Percentiles rank a stretch among this genome's conserved stretches.
Evolutionary conservation across 768 basidiomycete genomes (phyloP).

Genomic region (Leucocoprinus birnbaumii): DNA sequence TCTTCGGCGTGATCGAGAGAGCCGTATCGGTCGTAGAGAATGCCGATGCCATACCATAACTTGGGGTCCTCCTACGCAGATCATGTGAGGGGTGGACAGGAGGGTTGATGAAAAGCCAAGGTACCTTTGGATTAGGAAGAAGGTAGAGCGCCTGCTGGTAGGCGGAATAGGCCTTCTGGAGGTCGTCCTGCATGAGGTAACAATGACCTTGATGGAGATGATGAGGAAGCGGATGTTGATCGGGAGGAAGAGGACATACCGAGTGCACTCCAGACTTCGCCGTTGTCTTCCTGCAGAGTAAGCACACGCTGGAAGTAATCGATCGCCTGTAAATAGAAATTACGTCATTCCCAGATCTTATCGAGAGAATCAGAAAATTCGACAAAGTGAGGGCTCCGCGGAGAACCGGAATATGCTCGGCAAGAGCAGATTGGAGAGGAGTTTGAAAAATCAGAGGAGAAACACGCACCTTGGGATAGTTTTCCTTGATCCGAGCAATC

Average conservation of each 20-base stretch:
- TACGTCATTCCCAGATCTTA: slow-evolving; percentile 37
- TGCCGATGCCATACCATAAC: slow-evolving; percentile 99
- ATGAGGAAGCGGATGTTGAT: slow-evolving; percentile 2
- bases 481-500: slow-evolving; percentile 96
- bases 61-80: slow-evolving; percentile 83
- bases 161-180: slow-evolving; percentile 97
- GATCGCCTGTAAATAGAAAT: slow-evolving; percentile 66
- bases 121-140: slow-evolving; percentile 91
- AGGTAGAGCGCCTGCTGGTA: slow-evolving; percentile 98
- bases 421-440: slow-evolving; percentile 16
- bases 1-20: slow-evolving; percentile 99
- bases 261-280: slow-evolving; percentile 97
- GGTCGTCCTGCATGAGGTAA: slow-evolving; percentile 98
- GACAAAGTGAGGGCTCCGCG: slow-evolving; percentile 32
- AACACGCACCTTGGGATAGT: slow-evolving; percentile 84
- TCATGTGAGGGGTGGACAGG: slow-evolving; percentile 2
- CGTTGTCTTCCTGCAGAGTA: slow-evolving; percentile 89
- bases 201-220: slow-evolving; percentile 69
- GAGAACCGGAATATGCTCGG: slow-evolving; percentile 25
- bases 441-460: slow-evolving; percentile 13
- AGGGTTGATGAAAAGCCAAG: slow-evolving; percentile 6
- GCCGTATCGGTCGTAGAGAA: slow-evolving; percentile 97
- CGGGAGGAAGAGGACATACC: slow-evolving; percentile 44
- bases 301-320: slow-evolving; percentile 96
- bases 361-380: slow-evolving; percentile 28